Percentiles rank a stretch among this genome's conserved stretches.
Conservation (phyloP, 1,284 basidiomycete genomes). For the Puccinia novopanici region DNA sequence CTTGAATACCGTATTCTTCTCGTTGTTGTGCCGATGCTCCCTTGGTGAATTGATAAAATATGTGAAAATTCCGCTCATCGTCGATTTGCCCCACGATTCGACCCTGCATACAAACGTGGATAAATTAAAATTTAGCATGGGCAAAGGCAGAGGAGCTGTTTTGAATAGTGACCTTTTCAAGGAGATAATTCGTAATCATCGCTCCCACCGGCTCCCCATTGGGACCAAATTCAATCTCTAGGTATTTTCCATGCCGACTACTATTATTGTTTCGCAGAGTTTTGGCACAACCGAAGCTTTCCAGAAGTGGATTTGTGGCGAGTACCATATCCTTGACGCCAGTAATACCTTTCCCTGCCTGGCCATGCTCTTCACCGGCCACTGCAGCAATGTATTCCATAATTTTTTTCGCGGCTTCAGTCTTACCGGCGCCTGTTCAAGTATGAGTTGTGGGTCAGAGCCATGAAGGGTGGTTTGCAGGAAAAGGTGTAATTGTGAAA, state of each 20-base stretch:
- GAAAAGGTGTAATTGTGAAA: slow-evolving; percentile 27
- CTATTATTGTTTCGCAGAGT: slow-evolving; percentile 98
- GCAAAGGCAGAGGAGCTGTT: background rate
- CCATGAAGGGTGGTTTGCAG: slow-evolving; percentile 57
- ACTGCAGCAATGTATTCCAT: slow-evolving; percentile 99
- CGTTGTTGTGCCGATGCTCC: slow-evolving; percentile 84
- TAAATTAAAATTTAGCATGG: slow-evolving; percentile 18
- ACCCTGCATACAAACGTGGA: slow-evolving; percentile 61
- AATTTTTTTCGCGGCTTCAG: slow-evolving; percentile 94
- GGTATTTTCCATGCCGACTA: slow-evolving; percentile 97
- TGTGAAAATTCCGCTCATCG: slow-evolving; percentile 96
- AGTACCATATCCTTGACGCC: slow-evolving; percentile 99
- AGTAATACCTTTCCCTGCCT: slow-evolving; percentile 72
- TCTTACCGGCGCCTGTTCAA: slow-evolving; percentile 79
- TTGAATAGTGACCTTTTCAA: slow-evolving; percentile 73
- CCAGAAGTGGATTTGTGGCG: slow-evolving; percentile 94
- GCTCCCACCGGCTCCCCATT: slow-evolving; percentile 93
- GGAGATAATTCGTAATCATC: slow-evolving; percentile 95
- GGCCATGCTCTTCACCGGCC: slow-evolving; percentile 71
- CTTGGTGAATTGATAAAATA: slow-evolving; percentile 99
- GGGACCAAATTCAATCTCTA: slow-evolving; percentile 98
- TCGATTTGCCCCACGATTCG: slow-evolving; percentile 96
- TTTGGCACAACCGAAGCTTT: slow-evolving; percentile 99
- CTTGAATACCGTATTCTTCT: slow-evolving; percentile 93
- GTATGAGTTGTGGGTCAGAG: slow-evolving; percentile 54